Evolutionary conservation across 371 early-diverging fungal species (phyloP), one percentile per base, ranked within the genome.

Genomic region (Mucor irregularis): DNA sequence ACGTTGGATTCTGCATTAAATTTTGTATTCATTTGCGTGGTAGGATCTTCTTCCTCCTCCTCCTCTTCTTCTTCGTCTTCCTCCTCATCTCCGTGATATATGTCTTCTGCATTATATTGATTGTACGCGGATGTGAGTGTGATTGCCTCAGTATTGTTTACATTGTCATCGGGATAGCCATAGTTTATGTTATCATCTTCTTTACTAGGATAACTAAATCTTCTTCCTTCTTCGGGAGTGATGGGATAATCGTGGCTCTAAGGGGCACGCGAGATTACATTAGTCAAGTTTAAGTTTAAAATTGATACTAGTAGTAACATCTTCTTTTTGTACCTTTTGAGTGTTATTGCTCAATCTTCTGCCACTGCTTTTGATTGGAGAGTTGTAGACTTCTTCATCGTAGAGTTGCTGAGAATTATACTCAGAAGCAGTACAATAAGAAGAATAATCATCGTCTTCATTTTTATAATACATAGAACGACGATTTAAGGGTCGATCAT

Each of bases 21-120:
- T n/a, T 46, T 3, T 9, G 55, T 46, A 30, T 55, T 55, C 21
- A 45, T 35, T 22, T 37, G 35, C 0, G 55, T 55, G 0, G 46
- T 37, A 37, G 35, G 25, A 29, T 55, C 55, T 29, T 46, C 52
- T 9, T 43, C 44, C 6, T 46, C 55, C 11, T 54, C 55, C 8
- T 35, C 45, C 3, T 35, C 45, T 13, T 55, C 33, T 4, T 43
- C 28, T 25, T 14, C 19, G 11, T 22, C 10, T 22, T 21, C 49
- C 22, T n/a, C 33, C 17, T 17, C 26, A 26, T 22, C 16, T n/a
- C 30, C 26, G n/a, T 34, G 14, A 34, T 34, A 21, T 11, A 31
- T 53, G 25, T 33, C 37, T 24, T 21, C 11, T 25, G 25, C 42
- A 42, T 17, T 24, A 14, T 13, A 25, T 33, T 22, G 33, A n/a